These are phyloP conservation scores for Luvunga scandens DNA, from an alignment of 345 rosid species.

Conservation along the genomic window DNA sequence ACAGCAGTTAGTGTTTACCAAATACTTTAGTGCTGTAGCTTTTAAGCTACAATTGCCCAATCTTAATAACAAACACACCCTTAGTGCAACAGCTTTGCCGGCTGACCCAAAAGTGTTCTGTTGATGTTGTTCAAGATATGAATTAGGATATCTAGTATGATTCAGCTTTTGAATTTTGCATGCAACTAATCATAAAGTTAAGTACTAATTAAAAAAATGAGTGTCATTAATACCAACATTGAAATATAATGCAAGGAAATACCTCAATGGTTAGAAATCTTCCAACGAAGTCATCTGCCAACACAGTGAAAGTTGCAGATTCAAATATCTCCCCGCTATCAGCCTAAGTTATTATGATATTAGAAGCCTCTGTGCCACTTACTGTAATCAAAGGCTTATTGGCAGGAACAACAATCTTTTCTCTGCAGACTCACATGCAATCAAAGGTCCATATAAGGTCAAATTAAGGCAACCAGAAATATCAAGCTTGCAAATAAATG, in stretches of 20 bases:
- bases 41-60: too few species aligned
- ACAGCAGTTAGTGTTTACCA: too few species aligned
- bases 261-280: constrained; percentile 53
- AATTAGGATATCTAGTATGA: too few species aligned
- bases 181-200: too few species aligned
- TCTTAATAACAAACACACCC: too few species aligned
- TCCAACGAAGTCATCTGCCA: constrained; percentile 66
- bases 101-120: constrained; percentile 57
- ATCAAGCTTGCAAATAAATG: background rate
- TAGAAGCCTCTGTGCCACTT: constrained; percentile 53
- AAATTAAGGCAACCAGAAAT: background rate
- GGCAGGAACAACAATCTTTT: constrained; percentile 55
- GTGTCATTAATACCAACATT: too few species aligned
- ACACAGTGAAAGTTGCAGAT: constrained; percentile 51
- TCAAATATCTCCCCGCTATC: constrained; percentile 47
- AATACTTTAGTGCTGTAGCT: too few species aligned
- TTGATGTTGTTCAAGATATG: too few species aligned
- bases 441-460: background rate
- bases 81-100: constrained; percentile 57
- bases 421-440: constrained; percentile 29
- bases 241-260: background rate
- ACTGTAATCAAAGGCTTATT: constrained; percentile 73
- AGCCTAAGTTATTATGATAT: constrained; percentile 46
- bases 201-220: too few species aligned
- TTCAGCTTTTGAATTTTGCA: too few species aligned